Base-by-base conservation (phyloP, 805 yeast genomes). In the Torulaspora delbrueckii region DNA sequence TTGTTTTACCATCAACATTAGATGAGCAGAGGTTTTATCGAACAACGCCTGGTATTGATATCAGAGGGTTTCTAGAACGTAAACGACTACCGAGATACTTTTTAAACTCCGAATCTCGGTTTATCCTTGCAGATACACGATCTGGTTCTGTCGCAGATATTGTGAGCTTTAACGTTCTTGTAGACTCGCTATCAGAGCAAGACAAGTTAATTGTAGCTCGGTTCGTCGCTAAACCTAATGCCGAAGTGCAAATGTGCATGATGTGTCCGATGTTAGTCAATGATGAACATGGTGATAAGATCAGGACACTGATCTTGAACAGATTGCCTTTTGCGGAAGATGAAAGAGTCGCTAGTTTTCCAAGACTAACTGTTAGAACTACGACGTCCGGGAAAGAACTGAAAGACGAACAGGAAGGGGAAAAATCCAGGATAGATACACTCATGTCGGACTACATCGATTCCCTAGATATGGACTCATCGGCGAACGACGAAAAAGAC, bases 311-410 rank as follows among this genome's bases (percentile, higher is more conserved):
- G 43, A 65, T 75, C 1, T 59, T 81, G 51, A 72, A 73, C 9
- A 68, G 81, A 37, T 59, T 88, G 9, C 93, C 96, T 1, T 86
- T 77, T 62, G 74, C 76, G 35, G 95, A 86, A 52, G 96, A 89
- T 60, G 84, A 80, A 51, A 77, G 78, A 53, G 69, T 79, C 12
- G 78, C 89, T 2, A 71, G 70, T 19, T 77, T 84, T 53, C 68
- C 72, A 5, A 58, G 60, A 31, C 51, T 78, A 22, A 56, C 63
- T 8, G 61, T 69, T 3, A 47, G 71, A 10, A 58, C 55, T 22
- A 70, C 72, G 1, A 65, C 65, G 1, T 57, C 50, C n/a, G 65
- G 49, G 59, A 65, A 34, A 51, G 48, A 48, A 53, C 56, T 34
- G 28, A 53, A 35, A 54, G 52, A 37, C 47, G 51, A 37, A 56